Base-by-base conservation (phyloP, 352 stramenopile species). In the Peronospora destructor region DNA sequence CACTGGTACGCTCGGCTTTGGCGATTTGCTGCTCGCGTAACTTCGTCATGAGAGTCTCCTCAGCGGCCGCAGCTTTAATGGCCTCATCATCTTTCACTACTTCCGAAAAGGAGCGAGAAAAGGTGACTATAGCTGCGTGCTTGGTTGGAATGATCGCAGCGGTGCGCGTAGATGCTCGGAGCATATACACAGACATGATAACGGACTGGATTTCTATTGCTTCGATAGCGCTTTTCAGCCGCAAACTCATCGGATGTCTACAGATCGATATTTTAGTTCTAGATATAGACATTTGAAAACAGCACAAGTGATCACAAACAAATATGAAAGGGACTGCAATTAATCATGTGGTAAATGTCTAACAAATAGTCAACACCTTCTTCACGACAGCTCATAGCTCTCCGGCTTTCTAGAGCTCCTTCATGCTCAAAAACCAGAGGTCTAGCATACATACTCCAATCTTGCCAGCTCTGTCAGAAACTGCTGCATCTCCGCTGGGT, bases 401-500 rank as follows among this genome's bases (percentile, higher is more conserved):
- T 49, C 23, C 23, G 17, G 43, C 19, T 19, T 51, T 53, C 39
- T 49, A 45, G 9, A 3, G 29, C 21, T 29, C 26, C 23, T 32
- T 17, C 9, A 28, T 8, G 25, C 25, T 34, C 6, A 9, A n/a
- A 39, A 6, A 23, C 29, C 26, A 4, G n/a, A n/a, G 28, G 41
- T 56, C 66, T 60, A 77, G 44, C 53, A 77, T 26, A 53, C 43
- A 42, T 47, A 71, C 47, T 73, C 52, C 33, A 85, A 50, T 25
- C 59, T 65, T n/a, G 66, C 64, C 29, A 79, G 57, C 52, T 65
- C 48, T 8, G 59, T 81, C 26, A 85, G 51, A 39, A 83, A 81
- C 38, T 71, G 68, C 57, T 83, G 68, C 39, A 85, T 71, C 49
- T 85, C 68, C 13, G 61, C 30, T 26, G 73, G 75, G 59, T 85